Conservation (phyloP, 768 basidiomycete genomes). For the Boletellus ananas region DNA sequence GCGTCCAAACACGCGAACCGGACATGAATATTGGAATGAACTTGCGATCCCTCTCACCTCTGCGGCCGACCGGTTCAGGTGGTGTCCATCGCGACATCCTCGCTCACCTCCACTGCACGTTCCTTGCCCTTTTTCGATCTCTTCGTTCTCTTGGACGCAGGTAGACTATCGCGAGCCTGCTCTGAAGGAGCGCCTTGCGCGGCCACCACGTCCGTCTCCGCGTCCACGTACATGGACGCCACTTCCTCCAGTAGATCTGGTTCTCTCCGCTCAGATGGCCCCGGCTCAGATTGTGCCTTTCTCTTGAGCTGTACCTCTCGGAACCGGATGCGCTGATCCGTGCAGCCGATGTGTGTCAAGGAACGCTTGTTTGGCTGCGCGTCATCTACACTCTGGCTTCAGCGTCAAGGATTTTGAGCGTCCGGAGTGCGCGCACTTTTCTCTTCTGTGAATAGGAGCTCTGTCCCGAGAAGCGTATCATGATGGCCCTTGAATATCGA, state of each 20-base stretch:
- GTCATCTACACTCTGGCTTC: slow-evolving; percentile 31
- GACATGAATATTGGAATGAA: no score
- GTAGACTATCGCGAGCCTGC: not conserved
- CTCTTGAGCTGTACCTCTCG: slow-evolving; percentile 58
- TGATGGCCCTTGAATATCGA: slow-evolving; percentile 70
- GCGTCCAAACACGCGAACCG: no score
- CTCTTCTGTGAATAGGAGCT: slow-evolving; percentile 69
- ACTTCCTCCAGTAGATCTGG: slow-evolving; percentile 18
- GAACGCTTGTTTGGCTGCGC: slow-evolving; percentile 47
- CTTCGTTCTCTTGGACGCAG: slow-evolving; percentile 12
- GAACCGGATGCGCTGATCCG: slow-evolving; percentile 69
- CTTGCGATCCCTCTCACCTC: no score
- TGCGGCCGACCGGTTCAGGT: not conserved
- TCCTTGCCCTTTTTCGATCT: slow-evolving; percentile 26
- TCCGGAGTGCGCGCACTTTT: slow-evolving; percentile 41
- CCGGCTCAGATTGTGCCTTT: slow-evolving; percentile 32
- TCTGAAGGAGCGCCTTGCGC: not conserved
- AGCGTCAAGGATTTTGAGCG: not conserved
- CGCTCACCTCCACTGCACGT: slow-evolving; percentile 18
- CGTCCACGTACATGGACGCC: slow-evolving; percentile 17
- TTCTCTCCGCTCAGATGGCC: slow-evolving; percentile 3
- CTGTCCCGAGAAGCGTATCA: slow-evolving; percentile 66
- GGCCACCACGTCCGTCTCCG: not conserved
- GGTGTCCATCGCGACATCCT: slow-evolving; percentile 19
- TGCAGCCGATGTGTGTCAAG: slow-evolving; percentile 54